Evolutionary conservation across 2,329 filamentous ascomycete genomes (phyloP).

Genomic region (Geosmithia morbida): DNA sequence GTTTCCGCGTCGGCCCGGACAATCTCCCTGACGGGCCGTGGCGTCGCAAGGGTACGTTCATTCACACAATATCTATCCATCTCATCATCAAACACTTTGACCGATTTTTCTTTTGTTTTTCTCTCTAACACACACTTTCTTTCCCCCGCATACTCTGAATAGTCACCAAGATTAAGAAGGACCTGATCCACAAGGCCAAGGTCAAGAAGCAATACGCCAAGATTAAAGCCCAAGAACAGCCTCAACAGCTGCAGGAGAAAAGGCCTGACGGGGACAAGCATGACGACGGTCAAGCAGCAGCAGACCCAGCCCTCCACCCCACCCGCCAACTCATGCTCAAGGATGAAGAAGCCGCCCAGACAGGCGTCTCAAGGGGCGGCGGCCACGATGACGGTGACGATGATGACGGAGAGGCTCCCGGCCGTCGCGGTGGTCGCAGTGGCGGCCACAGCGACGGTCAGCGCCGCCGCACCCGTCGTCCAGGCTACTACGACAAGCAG

Average conservation of each 20-base stretch:
- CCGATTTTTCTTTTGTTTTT: too few relatives aligned
- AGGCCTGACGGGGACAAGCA: slow-evolving; percentile 8
- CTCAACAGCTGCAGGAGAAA: too few relatives aligned
- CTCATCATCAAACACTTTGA: background rate
- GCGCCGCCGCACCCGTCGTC: slow-evolving; percentile 22
- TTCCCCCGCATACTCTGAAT: slow-evolving; percentile 1
- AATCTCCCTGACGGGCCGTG: slow-evolving; percentile 86
- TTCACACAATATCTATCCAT: background rate
- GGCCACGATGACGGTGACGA: slow-evolving; percentile 1
- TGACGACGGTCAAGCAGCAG: slow-evolving; percentile 6
- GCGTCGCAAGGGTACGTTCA: slow-evolving; percentile 51
- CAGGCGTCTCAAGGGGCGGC: slow-evolving; percentile 5
- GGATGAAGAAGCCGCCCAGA: slow-evolving; percentile 20
- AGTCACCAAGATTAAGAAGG: slow-evolving; percentile 82
- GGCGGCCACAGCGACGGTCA: slow-evolving; percentile 12
- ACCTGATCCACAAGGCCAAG: slow-evolving; percentile 84
- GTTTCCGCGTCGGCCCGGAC: slow-evolving; percentile 75
- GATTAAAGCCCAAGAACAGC: slow-evolving; percentile 43
- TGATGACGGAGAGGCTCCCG: background rate
- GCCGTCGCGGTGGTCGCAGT: slow-evolving; percentile 1
- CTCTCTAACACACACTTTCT: too few relatives aligned
- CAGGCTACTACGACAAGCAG: slow-evolving; percentile 53
- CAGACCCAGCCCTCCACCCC: slow-evolving; percentile 17
- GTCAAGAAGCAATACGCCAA: slow-evolving; percentile 88
- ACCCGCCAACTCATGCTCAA: slow-evolving; percentile 24